Base-by-base conservation (phyloP, 495 filamentous ascomycete genomes). In the Penicillium riverlandense region DNA sequence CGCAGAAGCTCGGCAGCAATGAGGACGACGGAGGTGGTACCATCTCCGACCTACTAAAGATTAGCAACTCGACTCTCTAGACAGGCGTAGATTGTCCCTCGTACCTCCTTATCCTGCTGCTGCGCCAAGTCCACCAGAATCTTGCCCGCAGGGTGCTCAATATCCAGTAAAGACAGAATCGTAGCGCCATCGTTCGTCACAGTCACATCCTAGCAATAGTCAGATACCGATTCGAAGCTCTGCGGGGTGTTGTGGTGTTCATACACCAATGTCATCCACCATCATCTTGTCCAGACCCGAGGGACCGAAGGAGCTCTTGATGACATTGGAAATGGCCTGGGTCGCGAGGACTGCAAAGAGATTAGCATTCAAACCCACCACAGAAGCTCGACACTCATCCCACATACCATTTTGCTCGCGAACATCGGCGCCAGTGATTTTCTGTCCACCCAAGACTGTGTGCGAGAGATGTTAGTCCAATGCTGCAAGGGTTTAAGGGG, bases 201-300 rank as follows among this genome's bases (percentile, higher is more conserved):
- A 40, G 94, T 97, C 38, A 99, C 92, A 78, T 99, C 92, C 86
- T 90, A 58, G 28, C 45, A 48, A 36, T 37, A 45, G 49, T 69
- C 52, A 68, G 50, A 55, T 52, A 41, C 42, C 47, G 38, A 45
- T n/a, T 9, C 12, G 32, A 29, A 48, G 55, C 58, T 43, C 34
- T 55, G 61, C 57, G 63, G 63, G 65, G 60, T 49, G 40, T 43
- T 44, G 33, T 28, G 11, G 38, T 37, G 44, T 54, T 56, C 83
- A 50, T 78, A 90, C 86, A 56, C 92, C 92, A 63, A 97, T 97
- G 60, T 99, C 92, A 67, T 99, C 92, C 59, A 99, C 94, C 94
- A 99, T 97, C 94, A 99, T 97, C 79, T 99, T 99, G 61, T 99
- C 92, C 52, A 99, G 72, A 30, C 92, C 92, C 47, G 88, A 95